phyloP scores from a whole-genome alignment of 148 eudicot species.

The Camellia granthamiana region DNA sequence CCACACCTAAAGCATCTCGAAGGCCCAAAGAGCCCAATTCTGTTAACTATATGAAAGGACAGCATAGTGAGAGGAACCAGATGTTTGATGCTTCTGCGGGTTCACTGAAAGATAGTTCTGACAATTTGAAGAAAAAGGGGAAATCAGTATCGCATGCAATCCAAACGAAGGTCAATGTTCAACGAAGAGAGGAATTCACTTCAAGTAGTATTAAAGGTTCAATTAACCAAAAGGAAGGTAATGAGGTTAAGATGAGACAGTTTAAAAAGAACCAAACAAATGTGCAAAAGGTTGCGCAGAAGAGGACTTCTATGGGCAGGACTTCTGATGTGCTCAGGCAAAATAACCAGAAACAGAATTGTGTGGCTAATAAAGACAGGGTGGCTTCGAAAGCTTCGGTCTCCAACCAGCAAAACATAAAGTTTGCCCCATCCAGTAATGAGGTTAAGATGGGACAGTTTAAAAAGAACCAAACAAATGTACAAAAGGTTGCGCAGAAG shows the following conservation, averaged over 20 bases:
- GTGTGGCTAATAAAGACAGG: too few relatives aligned
- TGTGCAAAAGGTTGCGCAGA: too few relatives aligned
- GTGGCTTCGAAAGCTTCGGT: too few relatives aligned
- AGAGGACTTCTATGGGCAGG: too few relatives aligned
- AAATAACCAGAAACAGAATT: too few relatives aligned
- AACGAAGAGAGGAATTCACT: constrained; percentile 42
- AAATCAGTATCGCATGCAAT: constrained; percentile 41
- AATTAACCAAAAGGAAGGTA: constrained; percentile 44
- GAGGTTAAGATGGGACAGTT: too few relatives aligned
- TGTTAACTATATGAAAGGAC: constrained; percentile 33
- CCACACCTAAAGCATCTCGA: constrained; percentile 45
- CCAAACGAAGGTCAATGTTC: constrained; percentile 47
- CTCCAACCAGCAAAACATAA: too few relatives aligned
- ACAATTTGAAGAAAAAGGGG: constrained; percentile 53
- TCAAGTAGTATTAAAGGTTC: constrained; percentile 35
- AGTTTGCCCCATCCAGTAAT: too few relatives aligned
- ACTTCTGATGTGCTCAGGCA: too few relatives aligned
- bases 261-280: too few relatives aligned
- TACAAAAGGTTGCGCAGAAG: too few relatives aligned
- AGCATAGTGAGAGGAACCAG: constrained; percentile 37
- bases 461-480: too few relatives aligned
- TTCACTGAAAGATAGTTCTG: constrained; percentile 37
- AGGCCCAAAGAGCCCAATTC: constrained; percentile 39
- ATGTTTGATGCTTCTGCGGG: constrained; percentile 36
- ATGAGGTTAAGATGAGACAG: constrained; percentile 24